A percentile compares a stretch with the other conserved stretches of the same genome.
phyloP scores from a whole-genome alignment of 345 rosid genomes.

The Heritiera littoralis region DNA sequence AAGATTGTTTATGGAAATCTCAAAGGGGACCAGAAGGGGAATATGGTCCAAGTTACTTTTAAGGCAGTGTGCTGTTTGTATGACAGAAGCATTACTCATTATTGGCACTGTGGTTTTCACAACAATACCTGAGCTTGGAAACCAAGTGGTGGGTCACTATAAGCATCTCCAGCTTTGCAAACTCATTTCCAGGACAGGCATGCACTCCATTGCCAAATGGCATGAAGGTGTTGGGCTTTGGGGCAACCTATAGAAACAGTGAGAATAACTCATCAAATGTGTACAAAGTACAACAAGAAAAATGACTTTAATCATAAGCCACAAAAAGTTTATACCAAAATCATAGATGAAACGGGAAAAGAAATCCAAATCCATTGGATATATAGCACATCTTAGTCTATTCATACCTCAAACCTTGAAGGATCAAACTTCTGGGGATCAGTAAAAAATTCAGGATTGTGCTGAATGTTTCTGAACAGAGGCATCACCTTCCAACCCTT shows the following conservation, averaged over 20 bases:
- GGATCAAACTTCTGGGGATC: constrained; percentile 74
- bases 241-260: constrained; percentile 42
- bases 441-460: constrained; percentile 55
- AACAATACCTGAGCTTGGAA: constrained; percentile 61
- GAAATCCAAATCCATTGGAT: not conserved
- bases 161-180: constrained; percentile 82
- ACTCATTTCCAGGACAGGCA: constrained; percentile 80
- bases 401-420: constrained; percentile 67
- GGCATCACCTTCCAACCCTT: constrained; percentile 92
- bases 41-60: constrained; percentile 1
- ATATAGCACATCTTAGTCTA: not conserved
- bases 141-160: constrained; percentile 59
- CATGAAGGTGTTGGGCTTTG: constrained; percentile 65
- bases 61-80: constrained; percentile 11
- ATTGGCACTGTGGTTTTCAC: constrained; percentile 4
- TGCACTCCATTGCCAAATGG: constrained; percentile 81
- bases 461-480: constrained; percentile 74
- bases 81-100: not conserved
- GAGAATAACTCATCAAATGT: not conserved
- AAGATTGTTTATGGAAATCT: constrained; percentile 5
- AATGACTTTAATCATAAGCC: constrained; percentile 6
- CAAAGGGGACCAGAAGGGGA: constrained; percentile 16
- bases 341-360: not conserved
- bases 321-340: not conserved
- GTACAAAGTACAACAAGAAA: not conserved